Conservation (phyloP, 2,329 filamentous ascomycete species). For the Dothiorella sarmentorum region DNA sequence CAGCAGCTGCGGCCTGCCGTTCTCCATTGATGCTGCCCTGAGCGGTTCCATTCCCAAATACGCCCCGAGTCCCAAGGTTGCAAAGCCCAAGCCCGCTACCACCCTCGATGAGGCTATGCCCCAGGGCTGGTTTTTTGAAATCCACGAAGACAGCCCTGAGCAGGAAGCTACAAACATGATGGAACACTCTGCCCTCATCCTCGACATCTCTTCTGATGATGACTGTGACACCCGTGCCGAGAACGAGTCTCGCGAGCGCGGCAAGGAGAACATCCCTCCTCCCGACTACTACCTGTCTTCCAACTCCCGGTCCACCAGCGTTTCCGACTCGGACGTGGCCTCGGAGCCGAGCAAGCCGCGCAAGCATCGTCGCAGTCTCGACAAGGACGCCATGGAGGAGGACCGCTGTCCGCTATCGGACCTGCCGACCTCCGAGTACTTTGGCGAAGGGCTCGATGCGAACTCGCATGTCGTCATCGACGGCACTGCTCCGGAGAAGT, state of each 20-base stretch:
- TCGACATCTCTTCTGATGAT: conserved; percentile 90
- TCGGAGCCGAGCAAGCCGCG: conserved; percentile 29
- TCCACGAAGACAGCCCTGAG: conserved; percentile 87
- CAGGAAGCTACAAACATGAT: conserved; percentile 90
- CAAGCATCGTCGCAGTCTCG: conserved; percentile 26
- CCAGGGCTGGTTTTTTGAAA: conserved; percentile 81
- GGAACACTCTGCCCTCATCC: conserved; percentile 79
- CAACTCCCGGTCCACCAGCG: conserved; percentile 7
- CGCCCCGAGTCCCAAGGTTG: conserved; percentile 29
- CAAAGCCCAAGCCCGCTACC: conserved; percentile 35
- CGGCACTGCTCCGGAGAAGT: conserved; percentile 30
- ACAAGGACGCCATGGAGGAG: conserved; percentile 40
- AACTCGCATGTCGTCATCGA: conserved; percentile 36
- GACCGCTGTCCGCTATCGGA: conserved; percentile 38
- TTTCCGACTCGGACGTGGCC: conserved; percentile 23
- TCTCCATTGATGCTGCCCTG: conserved; percentile 81
- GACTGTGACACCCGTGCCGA: conserved; percentile 58
- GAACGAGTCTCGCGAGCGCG: conserved; percentile 57
- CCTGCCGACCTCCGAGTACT: conserved; percentile 36
- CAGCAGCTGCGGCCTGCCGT: conserved; percentile 54
- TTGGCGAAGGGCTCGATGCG: conserved; percentile 36
- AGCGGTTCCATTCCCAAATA: conserved; percentile 69
- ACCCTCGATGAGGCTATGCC: conserved; percentile 57
- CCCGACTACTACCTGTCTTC: conserved; percentile 33
- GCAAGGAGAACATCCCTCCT: conserved; percentile 94